Evolutionary conservation across 2,329 filamentous ascomycete genomes (phyloP).

Genomic region (Myriosclerotinia scirpicola): DNA sequence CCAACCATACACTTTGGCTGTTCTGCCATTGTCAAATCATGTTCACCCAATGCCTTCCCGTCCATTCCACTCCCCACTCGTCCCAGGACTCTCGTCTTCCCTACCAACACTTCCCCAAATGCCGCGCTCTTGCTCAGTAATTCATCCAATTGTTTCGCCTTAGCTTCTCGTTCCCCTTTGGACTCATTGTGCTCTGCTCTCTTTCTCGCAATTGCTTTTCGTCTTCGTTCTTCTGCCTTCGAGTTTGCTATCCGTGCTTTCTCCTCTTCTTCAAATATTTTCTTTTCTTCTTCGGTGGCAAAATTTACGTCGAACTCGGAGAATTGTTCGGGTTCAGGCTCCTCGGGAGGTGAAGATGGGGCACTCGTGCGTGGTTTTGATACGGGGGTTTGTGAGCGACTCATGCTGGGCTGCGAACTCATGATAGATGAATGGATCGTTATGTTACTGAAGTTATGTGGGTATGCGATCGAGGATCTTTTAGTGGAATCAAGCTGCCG

Average conservation of each 20-base stretch:
- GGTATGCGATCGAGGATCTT: background rate
- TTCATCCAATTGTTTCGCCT: slow-evolving; percentile 59
- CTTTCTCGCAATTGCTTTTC: slow-evolving; percentile 44
- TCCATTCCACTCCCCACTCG: slow-evolving; percentile 61
- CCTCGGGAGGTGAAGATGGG: slow-evolving; percentile 34
- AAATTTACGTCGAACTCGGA: slow-evolving; percentile 30
- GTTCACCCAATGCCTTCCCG: slow-evolving; percentile 59
- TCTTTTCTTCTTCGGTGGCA: slow-evolving; percentile 36
- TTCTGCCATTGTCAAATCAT: slow-evolving; percentile 73
- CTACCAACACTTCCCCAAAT: slow-evolving; percentile 62
- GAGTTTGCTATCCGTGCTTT: slow-evolving; percentile 51
- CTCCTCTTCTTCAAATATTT: slow-evolving; percentile 46
- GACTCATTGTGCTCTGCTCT: slow-evolving; percentile 48
- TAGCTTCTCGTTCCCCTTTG: slow-evolving; percentile 55
- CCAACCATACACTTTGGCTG: slow-evolving; percentile 84
- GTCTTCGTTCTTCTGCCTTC: slow-evolving; percentile 43
- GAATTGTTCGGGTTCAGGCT: slow-evolving; percentile 12
- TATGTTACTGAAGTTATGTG: background rate
- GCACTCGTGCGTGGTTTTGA: slow-evolving; percentile 33
- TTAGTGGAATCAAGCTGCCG: no score
- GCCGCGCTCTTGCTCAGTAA: slow-evolving; percentile 59
- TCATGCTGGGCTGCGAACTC: slow-evolving; percentile 25
- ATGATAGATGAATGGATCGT: slow-evolving; percentile 3
- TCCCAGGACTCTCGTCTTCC: slow-evolving; percentile 62
- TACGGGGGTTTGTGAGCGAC: slow-evolving; percentile 27